Evolutionary conservation across 352 stramenopile genomes (phyloP).

Genomic region (Pythium grandisporangium): DNA sequence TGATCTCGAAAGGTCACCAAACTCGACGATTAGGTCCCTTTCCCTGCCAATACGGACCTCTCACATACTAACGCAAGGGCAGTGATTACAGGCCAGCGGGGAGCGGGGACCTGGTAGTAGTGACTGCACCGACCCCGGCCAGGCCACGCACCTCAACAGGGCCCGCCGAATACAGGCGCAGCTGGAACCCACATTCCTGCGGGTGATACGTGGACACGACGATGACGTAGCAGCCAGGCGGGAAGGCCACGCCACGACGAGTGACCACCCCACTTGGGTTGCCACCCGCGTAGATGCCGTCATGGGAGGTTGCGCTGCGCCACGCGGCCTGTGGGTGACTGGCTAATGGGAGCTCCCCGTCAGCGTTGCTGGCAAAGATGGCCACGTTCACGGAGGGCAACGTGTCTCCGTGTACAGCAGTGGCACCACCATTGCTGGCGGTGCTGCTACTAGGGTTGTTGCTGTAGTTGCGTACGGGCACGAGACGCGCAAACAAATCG

Average conservation of each 20-base stretch:
- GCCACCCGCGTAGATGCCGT: constrained; percentile 45
- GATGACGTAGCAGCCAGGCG: constrained; percentile 55
- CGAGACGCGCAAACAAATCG: constrained; percentile 47
- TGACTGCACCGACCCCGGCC: no score
- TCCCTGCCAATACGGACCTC: no score
- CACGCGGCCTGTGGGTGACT: constrained; percentile 49
- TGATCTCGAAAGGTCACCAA: no score
- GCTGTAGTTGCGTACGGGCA: constrained; percentile 16
- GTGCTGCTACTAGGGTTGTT: constrained; percentile 2
- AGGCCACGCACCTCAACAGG: constrained; percentile 30
- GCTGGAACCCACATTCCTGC: constrained; percentile 36
- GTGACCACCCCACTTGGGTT: constrained; percentile 45
- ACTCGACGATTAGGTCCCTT: no score
- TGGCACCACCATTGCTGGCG: no score
- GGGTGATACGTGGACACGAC: constrained; percentile 76
- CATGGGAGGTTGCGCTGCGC: constrained; percentile 36
- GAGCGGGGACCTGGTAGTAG: no score
- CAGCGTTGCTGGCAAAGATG: constrained; percentile 48
- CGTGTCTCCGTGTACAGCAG: constrained; percentile 3
- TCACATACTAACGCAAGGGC: no score
- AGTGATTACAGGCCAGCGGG: no score
- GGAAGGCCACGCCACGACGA: constrained; percentile 17
- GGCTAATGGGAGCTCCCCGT: constrained; percentile 48
- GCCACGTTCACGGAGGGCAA: constrained; percentile 62
- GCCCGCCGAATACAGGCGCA: constrained; percentile 42